These are phyloP conservation scores for Pterocarpus santalinus DNA, from an alignment of 306 rosid genomes.

Conservation along the genomic window DNA sequence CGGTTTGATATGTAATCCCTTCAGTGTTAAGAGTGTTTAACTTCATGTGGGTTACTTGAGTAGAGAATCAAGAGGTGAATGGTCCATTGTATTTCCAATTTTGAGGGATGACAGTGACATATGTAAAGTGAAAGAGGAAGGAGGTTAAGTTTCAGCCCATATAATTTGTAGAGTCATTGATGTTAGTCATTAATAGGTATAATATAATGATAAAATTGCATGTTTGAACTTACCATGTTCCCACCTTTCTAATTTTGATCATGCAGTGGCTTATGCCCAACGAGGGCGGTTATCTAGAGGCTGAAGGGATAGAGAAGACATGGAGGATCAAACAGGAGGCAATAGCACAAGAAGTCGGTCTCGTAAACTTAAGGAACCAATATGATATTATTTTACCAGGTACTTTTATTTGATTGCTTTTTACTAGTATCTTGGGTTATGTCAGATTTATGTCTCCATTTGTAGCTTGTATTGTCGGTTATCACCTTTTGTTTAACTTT, in stretches of 20 bases:
- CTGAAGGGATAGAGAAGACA: conserved; percentile 89
- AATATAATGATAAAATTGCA: conserved; percentile 3
- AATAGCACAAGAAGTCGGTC: conserved; percentile 74
- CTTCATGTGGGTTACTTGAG: conserved; percentile 16
- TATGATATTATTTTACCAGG: conserved; percentile 85
- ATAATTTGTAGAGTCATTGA: background rate
- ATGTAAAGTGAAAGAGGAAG: background rate
- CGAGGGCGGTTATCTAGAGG: conserved; percentile 82
- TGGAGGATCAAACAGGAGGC: conserved; percentile 79
- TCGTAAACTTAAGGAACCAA: conserved; percentile 71
- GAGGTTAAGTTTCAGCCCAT: background rate
- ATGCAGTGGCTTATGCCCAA: conserved; percentile 90
- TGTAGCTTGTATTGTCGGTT: background rate
- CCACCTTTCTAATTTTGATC: conserved; percentile 18
- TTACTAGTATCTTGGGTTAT: conserved; percentile 16
- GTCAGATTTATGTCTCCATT: background rate
- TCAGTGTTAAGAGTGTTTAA: background rate
- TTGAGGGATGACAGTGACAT: conserved; percentile 5
- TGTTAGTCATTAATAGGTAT: background rate
- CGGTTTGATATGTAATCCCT: background rate
- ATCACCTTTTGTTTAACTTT: background rate
- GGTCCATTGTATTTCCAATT: background rate
- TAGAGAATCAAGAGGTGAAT: conserved; percentile 23
- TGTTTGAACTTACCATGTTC: background rate
- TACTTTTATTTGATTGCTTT: conserved; percentile 46